phyloP scores from a whole-genome alignment of 2,329 filamentous ascomycete species.

The Fusarium avenaceum region DNA sequence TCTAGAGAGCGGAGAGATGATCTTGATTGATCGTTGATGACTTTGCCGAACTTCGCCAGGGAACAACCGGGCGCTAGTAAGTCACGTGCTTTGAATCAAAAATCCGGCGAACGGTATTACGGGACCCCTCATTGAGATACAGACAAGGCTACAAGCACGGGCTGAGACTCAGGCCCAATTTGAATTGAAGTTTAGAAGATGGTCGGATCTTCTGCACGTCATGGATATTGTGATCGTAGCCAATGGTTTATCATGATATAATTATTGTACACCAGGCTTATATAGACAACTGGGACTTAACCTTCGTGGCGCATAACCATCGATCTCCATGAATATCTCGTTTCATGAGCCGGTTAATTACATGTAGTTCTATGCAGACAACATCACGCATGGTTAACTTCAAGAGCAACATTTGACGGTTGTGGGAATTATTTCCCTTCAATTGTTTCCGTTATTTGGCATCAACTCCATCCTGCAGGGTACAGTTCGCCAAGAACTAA shows the following conservation, averaged over 20 bases:
- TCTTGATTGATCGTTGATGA: slow-evolving; percentile 61
- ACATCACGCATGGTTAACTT: slow-evolving; percentile 2
- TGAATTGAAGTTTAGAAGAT: slow-evolving; percentile 1
- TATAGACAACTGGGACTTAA: not conserved
- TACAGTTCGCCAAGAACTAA: slow-evolving; percentile 48
- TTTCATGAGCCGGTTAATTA: not conserved
- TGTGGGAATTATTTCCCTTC: slow-evolving; percentile 42
- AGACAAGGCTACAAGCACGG: not conserved
- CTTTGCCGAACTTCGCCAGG: slow-evolving; percentile 60
- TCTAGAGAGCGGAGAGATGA: slow-evolving; percentile 64
- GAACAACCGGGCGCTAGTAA: slow-evolving; percentile 47
- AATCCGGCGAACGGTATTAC: slow-evolving; percentile 35
- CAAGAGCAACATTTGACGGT: slow-evolving; percentile 23
- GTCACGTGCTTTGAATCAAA: slow-evolving; percentile 52
- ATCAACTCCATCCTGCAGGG: slow-evolving; percentile 49
- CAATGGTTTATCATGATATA: not conserved
- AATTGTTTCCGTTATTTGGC: slow-evolving; percentile 49
- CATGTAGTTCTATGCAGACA: not conserved
- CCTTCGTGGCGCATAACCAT: not conserved
- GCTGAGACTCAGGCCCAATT: not conserved
- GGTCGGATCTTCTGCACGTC: not conserved
- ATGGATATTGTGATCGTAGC: not conserved
- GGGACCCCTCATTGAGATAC: slow-evolving; percentile 45
- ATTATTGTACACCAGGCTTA: too few species aligned
- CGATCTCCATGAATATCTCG: not conserved